Base-by-base conservation (phyloP, 768 basidiomycete genomes). In the Mycena chlorophos region DNA sequence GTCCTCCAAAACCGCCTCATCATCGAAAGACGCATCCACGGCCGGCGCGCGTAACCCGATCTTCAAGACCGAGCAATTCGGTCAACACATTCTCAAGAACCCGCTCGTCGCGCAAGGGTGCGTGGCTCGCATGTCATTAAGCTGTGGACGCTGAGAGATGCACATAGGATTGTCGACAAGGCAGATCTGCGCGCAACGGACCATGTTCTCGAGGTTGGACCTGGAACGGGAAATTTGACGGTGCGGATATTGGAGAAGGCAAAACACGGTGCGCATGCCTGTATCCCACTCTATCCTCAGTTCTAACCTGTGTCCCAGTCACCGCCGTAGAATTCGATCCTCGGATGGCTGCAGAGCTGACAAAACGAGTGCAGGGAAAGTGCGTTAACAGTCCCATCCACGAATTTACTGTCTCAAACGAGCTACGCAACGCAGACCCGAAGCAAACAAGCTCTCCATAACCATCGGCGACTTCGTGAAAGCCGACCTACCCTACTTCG, bases 401-500 rank as follows among this genome's bases (percentile, higher is more conserved):
- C 42, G 52, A 25, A 47, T 13, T 47, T 37, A 14, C 29, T 31
- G 1, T 5, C 27, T 47, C 19, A 22, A n/a, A n/a, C n/a, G n/a
- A n/a, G n/a, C 26, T 14, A 8, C 40, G 40, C 26, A 37, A 13
- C n/a, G n/a, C 65, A 99, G 95, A 68, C 94, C 97, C 2, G 94
- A 94, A 67, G 96, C 98, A 71, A 84, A 89, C 62, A 96, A 96
- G 67, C 84, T 99, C 1, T 91, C 97, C 61, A 87, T 98, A 58
- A 85, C 97, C 63, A 89, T 99, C 55, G 97, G 96, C 47, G 97
- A 99, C 72, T 98, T 98, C 68, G 91, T 98, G 67, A 98, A 98
- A 73, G 92, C 90, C n/a, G 91, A 94, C 51, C 77, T 99, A 19
- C 97, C 97, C 10, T 98, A 95, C 73, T 98, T 99, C 57, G 96